phyloP scores from a whole-genome alignment of 257 asterid genomes.

The Paraleonurus japonicus region DNA sequence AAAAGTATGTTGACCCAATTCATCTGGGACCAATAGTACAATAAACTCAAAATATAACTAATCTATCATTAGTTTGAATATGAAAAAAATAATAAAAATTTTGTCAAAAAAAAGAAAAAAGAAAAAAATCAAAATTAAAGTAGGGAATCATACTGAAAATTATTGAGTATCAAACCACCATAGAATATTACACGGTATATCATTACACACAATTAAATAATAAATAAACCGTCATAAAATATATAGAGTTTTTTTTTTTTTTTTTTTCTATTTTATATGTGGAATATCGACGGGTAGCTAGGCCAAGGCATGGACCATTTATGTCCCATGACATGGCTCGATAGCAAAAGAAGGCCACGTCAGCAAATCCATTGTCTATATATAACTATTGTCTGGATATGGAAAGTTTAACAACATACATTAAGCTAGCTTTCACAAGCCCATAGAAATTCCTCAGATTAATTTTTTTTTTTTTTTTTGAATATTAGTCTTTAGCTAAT shows the following conservation, averaged over 20 bases:
- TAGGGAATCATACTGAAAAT: slow-evolving; percentile 9
- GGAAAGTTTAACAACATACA: slow-evolving; percentile 30
- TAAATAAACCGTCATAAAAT: background rate
- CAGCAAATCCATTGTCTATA: slow-evolving; percentile 35
- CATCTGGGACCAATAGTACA: too few species aligned
- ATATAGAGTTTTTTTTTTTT: too few species aligned
- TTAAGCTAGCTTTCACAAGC: slow-evolving; percentile 4
- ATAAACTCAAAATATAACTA: too few species aligned
- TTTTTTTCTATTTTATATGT: background rate
- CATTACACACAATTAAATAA: slow-evolving; percentile 13
- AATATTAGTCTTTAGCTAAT: background rate
- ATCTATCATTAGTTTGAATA: too few species aligned
- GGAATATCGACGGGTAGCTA: slow-evolving; percentile 21
- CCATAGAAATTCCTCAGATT: slow-evolving; percentile 14
- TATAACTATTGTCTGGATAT: slow-evolving; percentile 31
- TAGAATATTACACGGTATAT: background rate
- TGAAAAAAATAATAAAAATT: too few species aligned
- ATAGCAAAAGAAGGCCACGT: slow-evolving; percentile 35
- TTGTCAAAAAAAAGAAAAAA: too few species aligned
- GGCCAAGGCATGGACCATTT: slow-evolving; percentile 31
- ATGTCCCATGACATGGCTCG: slow-evolving; percentile 27
- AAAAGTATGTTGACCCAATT: too few species aligned
- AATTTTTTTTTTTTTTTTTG: background rate
- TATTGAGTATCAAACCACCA: slow-evolving; percentile 1
- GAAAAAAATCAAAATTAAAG: too few species aligned